phyloP scores from a whole-genome alignment of 2,329 filamentous ascomycete genomes.

The Sporothrix mexicana region DNA sequence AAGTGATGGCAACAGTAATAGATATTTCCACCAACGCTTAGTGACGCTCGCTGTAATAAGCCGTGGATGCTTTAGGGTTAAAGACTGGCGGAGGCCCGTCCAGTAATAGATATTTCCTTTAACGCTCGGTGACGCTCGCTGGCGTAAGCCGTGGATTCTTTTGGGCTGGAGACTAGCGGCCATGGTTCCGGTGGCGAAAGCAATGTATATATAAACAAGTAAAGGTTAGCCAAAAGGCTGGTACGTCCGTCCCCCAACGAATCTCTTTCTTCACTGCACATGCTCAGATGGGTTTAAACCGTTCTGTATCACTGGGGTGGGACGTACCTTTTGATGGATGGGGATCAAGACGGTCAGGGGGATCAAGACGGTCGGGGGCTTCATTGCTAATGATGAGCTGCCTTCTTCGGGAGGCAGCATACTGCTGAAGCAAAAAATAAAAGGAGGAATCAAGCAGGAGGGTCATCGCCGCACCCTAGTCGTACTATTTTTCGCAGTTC shows the following conservation, averaged over 20 bases:
- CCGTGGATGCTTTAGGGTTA: neutral
- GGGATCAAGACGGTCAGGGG: neutral
- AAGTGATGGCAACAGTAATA: neutral
- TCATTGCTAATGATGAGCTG: slow-evolving; percentile 16
- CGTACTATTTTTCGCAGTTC: too few relatives aligned
- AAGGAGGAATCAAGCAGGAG: neutral
- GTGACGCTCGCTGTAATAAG: neutral
- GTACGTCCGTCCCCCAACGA: neutral
- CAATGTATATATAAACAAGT: neutral
- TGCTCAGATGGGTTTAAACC: slow-evolving; percentile 1
- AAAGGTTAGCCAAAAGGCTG: neutral
- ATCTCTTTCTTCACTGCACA: neutral
- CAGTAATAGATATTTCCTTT: too few relatives aligned
- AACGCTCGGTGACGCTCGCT: too few relatives aligned
- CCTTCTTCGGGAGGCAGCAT: neutral
- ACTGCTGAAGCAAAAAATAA: slow-evolving; percentile 4
- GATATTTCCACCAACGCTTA: neutral
- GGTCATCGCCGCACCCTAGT: too few relatives aligned
- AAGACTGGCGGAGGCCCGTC: too few relatives aligned
- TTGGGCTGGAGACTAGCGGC: neutral
- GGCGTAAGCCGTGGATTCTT: too few relatives aligned
- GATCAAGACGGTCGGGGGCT: neutral
- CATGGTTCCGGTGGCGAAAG: neutral
- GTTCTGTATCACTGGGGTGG: neutral
- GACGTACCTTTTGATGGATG: slow-evolving; percentile 2